Conservation (phyloP, 306 rosid genomes). For the Hippophae gyantsensis region DNA sequence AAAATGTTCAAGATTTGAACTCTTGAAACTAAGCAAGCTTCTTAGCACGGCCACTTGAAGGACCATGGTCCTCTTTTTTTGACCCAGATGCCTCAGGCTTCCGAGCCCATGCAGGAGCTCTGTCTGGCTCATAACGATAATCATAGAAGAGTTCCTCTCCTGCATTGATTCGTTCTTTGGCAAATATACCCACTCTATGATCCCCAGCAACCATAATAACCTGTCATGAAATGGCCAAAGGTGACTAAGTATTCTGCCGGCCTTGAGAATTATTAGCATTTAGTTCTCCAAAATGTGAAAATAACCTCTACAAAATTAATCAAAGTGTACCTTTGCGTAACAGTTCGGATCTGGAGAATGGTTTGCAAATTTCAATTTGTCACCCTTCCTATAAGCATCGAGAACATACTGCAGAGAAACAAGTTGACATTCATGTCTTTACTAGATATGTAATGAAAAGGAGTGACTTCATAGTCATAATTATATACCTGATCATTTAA, state of each 20-base stretch:
- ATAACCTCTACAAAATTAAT: background rate
- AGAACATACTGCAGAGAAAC: constrained; percentile 72
- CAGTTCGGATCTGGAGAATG: constrained; percentile 98
- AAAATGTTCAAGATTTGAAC: constrained; percentile 13
- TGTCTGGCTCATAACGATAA: constrained; percentile 90
- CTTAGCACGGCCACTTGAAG: constrained; percentile 94
- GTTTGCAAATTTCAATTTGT: constrained; percentile 93
- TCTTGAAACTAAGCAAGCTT: constrained; percentile 58
- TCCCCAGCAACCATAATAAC: constrained; percentile 99
- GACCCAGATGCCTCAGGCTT: constrained; percentile 85
- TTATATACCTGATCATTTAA: constrained; percentile 87
- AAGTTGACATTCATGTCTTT: constrained; percentile 8
- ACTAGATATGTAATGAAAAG: background rate
- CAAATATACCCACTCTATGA: constrained; percentile 97
- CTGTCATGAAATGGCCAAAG: constrained; percentile 29
- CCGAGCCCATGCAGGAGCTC: constrained; percentile 99
- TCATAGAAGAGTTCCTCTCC: constrained; percentile 99
- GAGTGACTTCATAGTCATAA: background rate
- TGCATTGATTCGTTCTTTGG: constrained; percentile 83
- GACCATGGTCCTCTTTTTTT: constrained; percentile 78
- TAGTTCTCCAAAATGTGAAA: background rate
- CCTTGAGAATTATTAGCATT: too few relatives aligned
- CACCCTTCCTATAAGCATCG: constrained; percentile 96
- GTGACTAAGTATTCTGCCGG: background rate
- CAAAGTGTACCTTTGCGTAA: constrained; percentile 70